A percentile compares a stretch with the other conserved stretches of the same genome.
phyloP scores from a whole-genome alignment of 257 asterid genomes.

The Knoxia roxburghii region DNA sequence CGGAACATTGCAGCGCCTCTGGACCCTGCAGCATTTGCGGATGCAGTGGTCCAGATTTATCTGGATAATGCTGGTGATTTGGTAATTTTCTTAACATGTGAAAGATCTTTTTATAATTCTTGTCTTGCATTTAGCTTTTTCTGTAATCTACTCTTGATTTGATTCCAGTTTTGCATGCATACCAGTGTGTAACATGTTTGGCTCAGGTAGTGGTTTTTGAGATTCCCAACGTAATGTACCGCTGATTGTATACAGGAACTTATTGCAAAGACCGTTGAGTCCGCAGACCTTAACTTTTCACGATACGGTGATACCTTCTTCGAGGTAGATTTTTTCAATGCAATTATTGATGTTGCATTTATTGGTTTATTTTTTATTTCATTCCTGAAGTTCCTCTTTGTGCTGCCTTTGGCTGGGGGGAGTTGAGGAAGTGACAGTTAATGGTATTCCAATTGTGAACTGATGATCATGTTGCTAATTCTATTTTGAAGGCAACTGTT shows the following conservation, averaged over 20 bases:
- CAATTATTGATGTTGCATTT: not conserved
- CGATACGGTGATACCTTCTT: slow-evolving; percentile 97
- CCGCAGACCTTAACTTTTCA: slow-evolving; percentile 77
- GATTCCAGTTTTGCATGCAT: not conserved
- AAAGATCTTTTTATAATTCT: not conserved
- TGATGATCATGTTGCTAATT: not conserved
- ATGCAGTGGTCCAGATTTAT: slow-evolving; percentile 99
- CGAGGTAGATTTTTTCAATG: slow-evolving; percentile 39
- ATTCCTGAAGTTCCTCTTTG: not conserved
- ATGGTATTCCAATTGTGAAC: not conserved
- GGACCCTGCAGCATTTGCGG: slow-evolving; percentile 99
- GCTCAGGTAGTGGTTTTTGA: not conserved
- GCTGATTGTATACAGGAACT: slow-evolving; percentile 59
- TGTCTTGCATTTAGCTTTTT: not conserved
- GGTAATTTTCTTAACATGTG: slow-evolving; percentile 43
- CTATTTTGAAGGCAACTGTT: not conserved
- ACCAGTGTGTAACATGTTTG: no score
- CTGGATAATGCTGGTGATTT: slow-evolving; percentile 99
- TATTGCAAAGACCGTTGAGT: slow-evolving; percentile 75
- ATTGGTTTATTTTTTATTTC: not conserved
- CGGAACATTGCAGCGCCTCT: slow-evolving; percentile 97
- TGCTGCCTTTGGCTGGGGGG: no score
- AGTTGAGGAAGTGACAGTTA: not conserved
- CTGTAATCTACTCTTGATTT: no score
- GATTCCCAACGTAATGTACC: slow-evolving; percentile 1